These are phyloP conservation scores for Colletotrichum sp. DNA, from an alignment of 2,329 filamentous ascomycete genomes.

Conservation along the genomic window DNA sequence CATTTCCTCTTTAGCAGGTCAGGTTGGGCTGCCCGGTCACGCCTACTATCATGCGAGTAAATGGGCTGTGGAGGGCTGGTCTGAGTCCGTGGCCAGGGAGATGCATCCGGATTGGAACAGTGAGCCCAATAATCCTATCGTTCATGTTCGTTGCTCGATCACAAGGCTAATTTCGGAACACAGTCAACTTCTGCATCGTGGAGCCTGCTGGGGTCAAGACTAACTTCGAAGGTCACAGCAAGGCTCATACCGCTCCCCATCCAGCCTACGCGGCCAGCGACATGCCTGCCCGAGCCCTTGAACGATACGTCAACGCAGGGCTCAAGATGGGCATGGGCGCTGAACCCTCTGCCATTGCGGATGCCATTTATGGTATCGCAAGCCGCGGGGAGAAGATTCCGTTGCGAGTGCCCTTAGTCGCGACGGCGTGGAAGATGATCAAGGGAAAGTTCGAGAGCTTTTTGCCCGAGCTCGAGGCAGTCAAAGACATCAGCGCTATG, in stretches of 20 bases:
- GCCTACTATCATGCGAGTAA: slow-evolving; percentile 28
- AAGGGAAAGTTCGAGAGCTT: slow-evolving; percentile 32
- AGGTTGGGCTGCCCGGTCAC: slow-evolving; percentile 23
- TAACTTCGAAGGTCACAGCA: slow-evolving; percentile 31
- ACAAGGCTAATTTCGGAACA: slow-evolving; percentile 30
- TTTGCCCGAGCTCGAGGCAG: slow-evolving; percentile 35
- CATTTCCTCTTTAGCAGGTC: slow-evolving; percentile 24
- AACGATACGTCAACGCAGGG: slow-evolving; percentile 2
- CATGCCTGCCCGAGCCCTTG: slow-evolving; percentile 35
- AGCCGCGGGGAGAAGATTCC: slow-evolving; percentile 39
- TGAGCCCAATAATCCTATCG: not conserved
- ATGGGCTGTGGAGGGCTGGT: slow-evolving; percentile 28
- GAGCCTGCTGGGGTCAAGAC: slow-evolving; percentile 47
- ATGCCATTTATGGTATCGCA: slow-evolving; percentile 39
- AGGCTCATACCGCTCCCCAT: slow-evolving; percentile 32
- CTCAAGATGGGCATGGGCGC: slow-evolving; percentile 23
- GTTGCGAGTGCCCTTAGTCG: slow-evolving; percentile 45
- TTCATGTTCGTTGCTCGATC: not conserved
- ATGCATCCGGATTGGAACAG: slow-evolving; percentile 27
- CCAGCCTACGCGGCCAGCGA: slow-evolving; percentile 40
- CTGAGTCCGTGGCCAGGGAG: slow-evolving; percentile 25
- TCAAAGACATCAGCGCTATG: slow-evolving; percentile 36
- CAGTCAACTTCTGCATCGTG: slow-evolving; percentile 40
- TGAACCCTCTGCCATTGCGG: slow-evolving; percentile 36
- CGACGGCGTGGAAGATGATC: slow-evolving; percentile 40